Evolutionary conservation across 2,329 filamentous ascomycete species (phyloP), one percentile per base, ranked within the genome.

Genomic region (Metarhizium sp.): DNA sequence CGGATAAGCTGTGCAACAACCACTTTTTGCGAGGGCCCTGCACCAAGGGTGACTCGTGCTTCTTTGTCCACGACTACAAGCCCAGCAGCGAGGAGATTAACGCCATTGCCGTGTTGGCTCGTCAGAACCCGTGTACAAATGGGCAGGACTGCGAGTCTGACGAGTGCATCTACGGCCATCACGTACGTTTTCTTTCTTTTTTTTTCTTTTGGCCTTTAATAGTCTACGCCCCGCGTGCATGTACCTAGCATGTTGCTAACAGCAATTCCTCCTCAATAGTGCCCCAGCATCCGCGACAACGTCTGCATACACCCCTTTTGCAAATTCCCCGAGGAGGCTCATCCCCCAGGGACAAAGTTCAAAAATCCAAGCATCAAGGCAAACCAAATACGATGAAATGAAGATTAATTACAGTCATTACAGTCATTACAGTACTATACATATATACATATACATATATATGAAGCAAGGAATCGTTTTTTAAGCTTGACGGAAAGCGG

Each of bases 81-180:
- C 74, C 78, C 2, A 76, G 71, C 5, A 67, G 72, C 25, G 80
- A 83, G 3, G 81, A 85, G 62, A 69, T 79, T 52, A 74, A 74
- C 40, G 81, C 80, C 2, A 79, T 85, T 58, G 74, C 77, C 0
- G 77, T 78, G 60, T 62, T 85, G 51, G 75, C 80, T 2, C 74
- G 82, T 6, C 68, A 80, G 55, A 84, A 82, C 55, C 82, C 81
- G 1, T 85, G 82, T 66, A 73, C 73, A 0, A 75, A 69, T 34
- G 78, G 79, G 0, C 82, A 85, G 63, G 72, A 80, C n/a, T 85
- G 82, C 59, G 75, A 78, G 6, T 68, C 75, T 4, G 73, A 77
- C 2, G 76, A 78, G 58, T 85, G 82, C 63, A 84, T 85, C 57
- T 85, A 85, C 60, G 82, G 82, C 2, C 82, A 85, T 64, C 77